Percentiles rank a stretch among this genome's conserved stretches.
These are phyloP conservation scores for Quercus rubra DNA, from an alignment of 306 rosid species.

Conservation along the genomic window DNA sequence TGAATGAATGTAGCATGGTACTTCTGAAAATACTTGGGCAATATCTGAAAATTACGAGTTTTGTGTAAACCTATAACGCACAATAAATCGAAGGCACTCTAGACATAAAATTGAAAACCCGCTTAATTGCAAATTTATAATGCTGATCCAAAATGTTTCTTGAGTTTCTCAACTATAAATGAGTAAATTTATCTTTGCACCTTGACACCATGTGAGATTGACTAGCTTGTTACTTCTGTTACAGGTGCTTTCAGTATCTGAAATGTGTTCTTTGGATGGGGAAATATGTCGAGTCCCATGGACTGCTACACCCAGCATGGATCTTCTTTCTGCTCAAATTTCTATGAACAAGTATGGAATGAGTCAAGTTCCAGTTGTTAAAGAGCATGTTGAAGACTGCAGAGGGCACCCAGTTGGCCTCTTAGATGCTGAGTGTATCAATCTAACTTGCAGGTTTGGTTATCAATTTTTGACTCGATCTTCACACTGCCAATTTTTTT, in stretches of 20 bases:
- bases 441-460: slow-evolving; percentile 73
- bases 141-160: background rate
- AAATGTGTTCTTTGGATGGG: slow-evolving; percentile 60
- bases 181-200: background rate
- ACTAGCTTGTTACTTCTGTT: slow-evolving; percentile 22
- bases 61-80: background rate
- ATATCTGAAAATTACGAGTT: background rate
- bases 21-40: background rate
- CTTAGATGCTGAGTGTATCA: slow-evolving; percentile 69
- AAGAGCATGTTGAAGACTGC: slow-evolving; percentile 38
- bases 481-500: background rate
- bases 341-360: slow-evolving; percentile 64
- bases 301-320: slow-evolving; percentile 83
- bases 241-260: slow-evolving; percentile 77
- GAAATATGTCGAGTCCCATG: slow-evolving; percentile 61
- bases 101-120: background rate
- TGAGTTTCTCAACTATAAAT: background rate
- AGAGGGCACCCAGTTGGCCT: slow-evolving; percentile 71
- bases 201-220: slow-evolving; percentile 14
- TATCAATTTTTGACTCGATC: slow-evolving; percentile 11
- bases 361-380: slow-evolving; percentile 63
- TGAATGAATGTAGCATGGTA: background rate
- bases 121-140: background rate
- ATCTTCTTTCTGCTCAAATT: slow-evolving; percentile 63
- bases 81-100: background rate